Percentiles rank a stretch among this genome's conserved stretches.
These are phyloP conservation scores for Sclerotinia trifoliorum DNA, from an alignment of 2,329 filamentous ascomycete genomes.

Conservation along the genomic window DNA sequence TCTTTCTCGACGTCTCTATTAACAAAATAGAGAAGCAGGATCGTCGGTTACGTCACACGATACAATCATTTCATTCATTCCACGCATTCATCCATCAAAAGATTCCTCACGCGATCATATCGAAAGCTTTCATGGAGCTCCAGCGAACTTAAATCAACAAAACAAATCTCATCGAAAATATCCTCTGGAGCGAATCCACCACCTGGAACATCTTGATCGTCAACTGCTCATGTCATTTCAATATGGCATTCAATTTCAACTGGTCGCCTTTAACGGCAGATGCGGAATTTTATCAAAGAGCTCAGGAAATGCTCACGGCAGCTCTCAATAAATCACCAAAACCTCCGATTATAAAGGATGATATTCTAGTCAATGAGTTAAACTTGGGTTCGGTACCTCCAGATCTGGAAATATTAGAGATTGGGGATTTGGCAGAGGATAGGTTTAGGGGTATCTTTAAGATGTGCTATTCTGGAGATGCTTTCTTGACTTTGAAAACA, in stretches of 20 bases:
- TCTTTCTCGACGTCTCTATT: background rate
- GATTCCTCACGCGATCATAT: slow-evolving; percentile 7
- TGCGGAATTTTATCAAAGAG: slow-evolving; percentile 83
- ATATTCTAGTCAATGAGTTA: slow-evolving; percentile 96
- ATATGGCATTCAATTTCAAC: slow-evolving; percentile 99
- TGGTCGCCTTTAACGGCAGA: slow-evolving; percentile 98
- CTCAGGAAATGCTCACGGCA: slow-evolving; percentile 89
- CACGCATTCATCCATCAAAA: background rate
- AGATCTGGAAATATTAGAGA: slow-evolving; percentile 94
- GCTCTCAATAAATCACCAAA: slow-evolving; percentile 98
- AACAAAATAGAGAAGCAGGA: background rate
- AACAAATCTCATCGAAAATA: slow-evolving; percentile 34
- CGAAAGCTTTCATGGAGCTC: slow-evolving; percentile 16
- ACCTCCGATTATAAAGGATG: slow-evolving; percentile 97
- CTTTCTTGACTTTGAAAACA: slow-evolving; percentile 91
- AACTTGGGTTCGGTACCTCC: slow-evolving; percentile 94
- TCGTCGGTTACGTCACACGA: slow-evolving; percentile 1
- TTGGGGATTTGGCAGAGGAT: slow-evolving; percentile 95
- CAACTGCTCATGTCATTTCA: slow-evolving; percentile 36
- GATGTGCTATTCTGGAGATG: slow-evolving; percentile 96
- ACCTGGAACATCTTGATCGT: background rate
- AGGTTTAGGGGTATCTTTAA: slow-evolving; percentile 98
- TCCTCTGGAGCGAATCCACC: slow-evolving; percentile 6
- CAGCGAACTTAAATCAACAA: background rate
- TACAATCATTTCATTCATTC: background rate